Conservation (phyloP, 1,139 yeast genomes). For the Magnusiomyces clavatus region DNA sequence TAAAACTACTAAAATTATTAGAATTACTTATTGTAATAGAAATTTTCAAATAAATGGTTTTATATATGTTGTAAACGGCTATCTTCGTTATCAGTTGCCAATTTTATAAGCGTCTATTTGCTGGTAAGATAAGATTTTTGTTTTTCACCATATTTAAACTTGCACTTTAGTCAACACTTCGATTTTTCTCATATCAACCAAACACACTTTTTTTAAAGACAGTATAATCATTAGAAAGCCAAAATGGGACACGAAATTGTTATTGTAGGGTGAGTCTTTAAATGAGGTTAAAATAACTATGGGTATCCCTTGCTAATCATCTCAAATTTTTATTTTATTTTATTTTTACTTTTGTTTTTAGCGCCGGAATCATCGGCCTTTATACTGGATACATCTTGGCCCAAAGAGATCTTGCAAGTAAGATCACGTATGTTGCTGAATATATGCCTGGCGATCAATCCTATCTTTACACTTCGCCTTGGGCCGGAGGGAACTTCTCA, state of each 20-base stretch:
- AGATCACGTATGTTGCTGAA: constrained; percentile 53
- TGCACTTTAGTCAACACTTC: background rate
- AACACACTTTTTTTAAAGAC: too few species aligned
- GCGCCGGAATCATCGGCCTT: constrained; percentile 68
- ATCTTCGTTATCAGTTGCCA: too few species aligned
- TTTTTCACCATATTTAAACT: background rate
- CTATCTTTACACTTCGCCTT: constrained; percentile 64
- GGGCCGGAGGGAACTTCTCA: constrained; percentile 57
- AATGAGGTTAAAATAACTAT: background rate
- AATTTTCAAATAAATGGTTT: too few species aligned
- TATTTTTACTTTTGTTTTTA: constrained; percentile 15
- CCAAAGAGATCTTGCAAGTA: constrained; percentile 34
- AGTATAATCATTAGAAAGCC: background rate
- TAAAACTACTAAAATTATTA: too few species aligned
- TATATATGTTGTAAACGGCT: too few species aligned
- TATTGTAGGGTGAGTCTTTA: constrained; percentile 22
- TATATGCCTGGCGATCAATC: constrained; percentile 69
- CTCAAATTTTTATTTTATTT: too few species aligned
- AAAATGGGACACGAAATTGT: constrained; percentile 25
- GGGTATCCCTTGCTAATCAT: too few species aligned
- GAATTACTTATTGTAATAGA: too few species aligned
- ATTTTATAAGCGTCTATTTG: too few species aligned
- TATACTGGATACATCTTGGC: constrained; percentile 50
- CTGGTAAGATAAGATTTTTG: too few species aligned
- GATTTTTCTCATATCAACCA: background rate